A percentile compares a stretch with the other conserved stretches of the same genome.
Evolutionary conservation across 1,284 basidiomycete species (phyloP).

Genomic region (Ganoderma sp.): DNA sequence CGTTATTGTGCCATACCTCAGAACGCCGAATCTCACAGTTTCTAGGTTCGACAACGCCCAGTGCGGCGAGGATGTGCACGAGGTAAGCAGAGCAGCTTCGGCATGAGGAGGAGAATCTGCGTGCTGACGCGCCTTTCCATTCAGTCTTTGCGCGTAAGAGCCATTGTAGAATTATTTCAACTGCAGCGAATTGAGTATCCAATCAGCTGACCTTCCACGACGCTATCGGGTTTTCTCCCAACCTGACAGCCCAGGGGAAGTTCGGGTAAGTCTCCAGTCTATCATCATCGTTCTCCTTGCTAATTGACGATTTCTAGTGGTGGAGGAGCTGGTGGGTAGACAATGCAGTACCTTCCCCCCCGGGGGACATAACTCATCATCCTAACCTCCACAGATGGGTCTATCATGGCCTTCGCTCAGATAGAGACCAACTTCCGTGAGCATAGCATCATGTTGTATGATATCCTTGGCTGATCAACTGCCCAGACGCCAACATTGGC

Average conservation of each 20-base stretch:
- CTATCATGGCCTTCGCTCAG: conserved; percentile 37
- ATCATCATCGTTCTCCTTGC: background rate
- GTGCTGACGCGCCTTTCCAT: background rate
- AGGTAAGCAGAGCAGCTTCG: background rate
- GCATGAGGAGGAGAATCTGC: background rate
- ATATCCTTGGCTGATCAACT: background rate
- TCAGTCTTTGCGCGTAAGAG: conserved; percentile 32
- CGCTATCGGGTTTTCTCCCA: conserved; percentile 45
- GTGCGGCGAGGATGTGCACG: conserved; percentile 25
- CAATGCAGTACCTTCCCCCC: background rate
- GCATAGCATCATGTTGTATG: background rate
- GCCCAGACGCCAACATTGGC: conserved; percentile 38
- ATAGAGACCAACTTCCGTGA: conserved; percentile 42
- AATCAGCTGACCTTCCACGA: conserved; percentile 45
- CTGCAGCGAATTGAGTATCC: background rate
- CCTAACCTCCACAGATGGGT: conserved; percentile 13
- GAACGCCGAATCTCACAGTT: background rate
- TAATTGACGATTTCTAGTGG: background rate
- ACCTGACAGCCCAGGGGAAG: conserved; percentile 32
- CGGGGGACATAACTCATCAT: background rate
- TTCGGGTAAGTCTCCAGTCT: conserved; percentile 36
- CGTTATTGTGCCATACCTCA: background rate
- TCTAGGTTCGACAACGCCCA: conserved; percentile 19
- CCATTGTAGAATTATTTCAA: background rate
- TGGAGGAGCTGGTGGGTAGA: conserved; percentile 8